Evolutionary conservation across 129 eudicot species (phyloP), one percentile per base, ranked within the genome.

Genomic region (Glebionis coronaria): DNA sequence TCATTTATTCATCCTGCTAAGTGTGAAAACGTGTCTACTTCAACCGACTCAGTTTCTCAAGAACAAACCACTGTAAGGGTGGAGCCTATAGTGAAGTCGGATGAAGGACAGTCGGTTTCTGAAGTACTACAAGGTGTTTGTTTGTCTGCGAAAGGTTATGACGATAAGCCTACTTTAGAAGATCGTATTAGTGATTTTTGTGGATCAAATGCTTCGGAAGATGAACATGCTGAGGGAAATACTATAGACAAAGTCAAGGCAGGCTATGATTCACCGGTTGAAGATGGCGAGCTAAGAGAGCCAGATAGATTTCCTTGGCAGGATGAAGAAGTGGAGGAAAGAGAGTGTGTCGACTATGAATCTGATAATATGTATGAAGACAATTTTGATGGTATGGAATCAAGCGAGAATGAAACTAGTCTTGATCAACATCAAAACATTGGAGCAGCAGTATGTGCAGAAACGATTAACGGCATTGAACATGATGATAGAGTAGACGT

Each of bases 301-400:
- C 78, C 78, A 55, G 38, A 20, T 21, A 51, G 27, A 35, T 65
- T 28, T 67, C 19, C 56, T 19, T 73, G 78, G 78, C 65, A 89
- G 78, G 88, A 73, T 16, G 77, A 75, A 72, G 86, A 82, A 29
- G 15, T 71, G 56, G 88, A 86, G 59, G 84, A 79, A n/a, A 63
- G 54, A 61, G 97, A 91, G 61, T 81, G 80, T 75, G 89, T 85
- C 11, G 93, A 85, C 73, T 91, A 85, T 75, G 97, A 84, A 50
- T 83, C 90, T 20, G 96, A 85, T 73, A 76, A 81, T 40, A 82
- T 79, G 67, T 82, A 82, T 9, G 82, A 81, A 66, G 86, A 78
- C 69, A 83, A 78, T 18, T 82, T 82, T 73, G 88, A 79, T 75
- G 67, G 84, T 67, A 78, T 65, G 57, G 90, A 85, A 59, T 75